Percentiles rank a stretch among this genome's conserved stretches.
These are phyloP conservation scores for Coleophoma crateriformis DNA, from an alignment of 2,329 filamentous ascomycete genomes.

Conservation along the genomic window DNA sequence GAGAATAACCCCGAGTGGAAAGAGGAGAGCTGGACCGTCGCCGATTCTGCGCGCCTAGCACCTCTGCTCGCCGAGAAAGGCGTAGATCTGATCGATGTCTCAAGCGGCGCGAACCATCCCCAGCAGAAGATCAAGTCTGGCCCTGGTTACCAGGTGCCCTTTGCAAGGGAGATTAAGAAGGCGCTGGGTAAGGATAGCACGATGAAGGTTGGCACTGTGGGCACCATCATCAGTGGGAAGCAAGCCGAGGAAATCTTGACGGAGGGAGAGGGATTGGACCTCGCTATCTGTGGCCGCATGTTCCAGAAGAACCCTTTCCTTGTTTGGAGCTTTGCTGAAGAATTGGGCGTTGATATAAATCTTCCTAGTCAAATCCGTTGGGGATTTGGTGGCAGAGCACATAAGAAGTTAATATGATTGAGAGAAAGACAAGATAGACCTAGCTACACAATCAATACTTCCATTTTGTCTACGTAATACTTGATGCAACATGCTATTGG, in stretches of 20 bases:
- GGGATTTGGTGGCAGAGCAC: slow-evolving; percentile 41
- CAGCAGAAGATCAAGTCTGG: slow-evolving; percentile 50
- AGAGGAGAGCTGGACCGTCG: slow-evolving; percentile 59
- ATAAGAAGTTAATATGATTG: background rate
- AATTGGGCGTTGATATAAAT: slow-evolving; percentile 39
- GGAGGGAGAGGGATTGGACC: slow-evolving; percentile 39
- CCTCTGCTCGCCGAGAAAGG: slow-evolving; percentile 57
- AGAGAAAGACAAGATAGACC: background rate
- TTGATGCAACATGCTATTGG: background rate
- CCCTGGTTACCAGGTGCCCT: slow-evolving; percentile 65
- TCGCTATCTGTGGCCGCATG: slow-evolving; percentile 42
- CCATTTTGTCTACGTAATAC: background rate
- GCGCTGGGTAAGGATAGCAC: slow-evolving; percentile 50
- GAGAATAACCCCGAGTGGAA: slow-evolving; percentile 49
- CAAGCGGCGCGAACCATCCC: slow-evolving; percentile 59
- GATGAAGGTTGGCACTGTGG: slow-evolving; percentile 39
- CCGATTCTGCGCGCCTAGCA: slow-evolving; percentile 60
- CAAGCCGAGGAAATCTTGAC: slow-evolving; percentile 43
- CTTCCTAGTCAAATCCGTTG: slow-evolving; percentile 49
- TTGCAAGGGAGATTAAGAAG: slow-evolving; percentile 66
- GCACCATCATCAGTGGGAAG: slow-evolving; percentile 38
- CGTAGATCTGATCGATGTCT: slow-evolving; percentile 72
- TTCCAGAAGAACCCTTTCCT: slow-evolving; percentile 56
- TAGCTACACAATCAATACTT: background rate
- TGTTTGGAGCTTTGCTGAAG: slow-evolving; percentile 50